Evolutionary conservation across 768 basidiomycete species (phyloP).

Genomic region (Galerina marginata): DNA sequence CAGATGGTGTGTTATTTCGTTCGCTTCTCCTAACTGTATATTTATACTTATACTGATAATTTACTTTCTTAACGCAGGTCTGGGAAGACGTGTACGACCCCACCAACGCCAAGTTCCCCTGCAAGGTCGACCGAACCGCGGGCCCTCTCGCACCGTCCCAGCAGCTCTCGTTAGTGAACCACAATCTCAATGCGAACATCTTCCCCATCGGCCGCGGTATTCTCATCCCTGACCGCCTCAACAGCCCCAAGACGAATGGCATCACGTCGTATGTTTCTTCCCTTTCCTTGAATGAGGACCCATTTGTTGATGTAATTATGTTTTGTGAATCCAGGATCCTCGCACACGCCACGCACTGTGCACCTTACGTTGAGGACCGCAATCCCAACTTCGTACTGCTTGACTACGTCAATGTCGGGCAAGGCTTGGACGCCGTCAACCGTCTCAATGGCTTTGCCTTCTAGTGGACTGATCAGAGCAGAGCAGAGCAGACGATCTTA

Average conservation of each 20-base stretch:
- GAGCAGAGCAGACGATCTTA: neutral
- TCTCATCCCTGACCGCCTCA: slow-evolving; percentile 41
- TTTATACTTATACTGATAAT: neutral
- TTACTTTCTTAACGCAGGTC: slow-evolving; percentile 33
- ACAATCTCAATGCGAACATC: slow-evolving; percentile 51
- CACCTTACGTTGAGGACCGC: slow-evolving; percentile 42
- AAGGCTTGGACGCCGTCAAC: slow-evolving; percentile 46
- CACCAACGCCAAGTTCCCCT: slow-evolving; percentile 56
- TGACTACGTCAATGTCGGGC: slow-evolving; percentile 55
- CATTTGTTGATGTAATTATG: neutral
- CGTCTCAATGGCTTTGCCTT: slow-evolving; percentile 46
- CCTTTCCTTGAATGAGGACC: neutral
- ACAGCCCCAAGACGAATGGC: slow-evolving; percentile 42
- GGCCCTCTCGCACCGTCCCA: slow-evolving; percentile 52
- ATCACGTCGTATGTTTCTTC: slow-evolving; percentile 36
- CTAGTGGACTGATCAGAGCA: neutral
- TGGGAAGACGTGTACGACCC: slow-evolving; percentile 62
- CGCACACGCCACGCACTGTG: slow-evolving; percentile 46
- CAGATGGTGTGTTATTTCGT: slow-evolving; percentile 43
- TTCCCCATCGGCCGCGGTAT: slow-evolving; percentile 37
- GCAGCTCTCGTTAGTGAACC: slow-evolving; percentile 64
- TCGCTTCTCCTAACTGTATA: neutral
- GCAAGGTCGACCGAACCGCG: slow-evolving; percentile 54
- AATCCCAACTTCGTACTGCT: slow-evolving; percentile 57
- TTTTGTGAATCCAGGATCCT: slow-evolving; percentile 31